Base-by-base conservation (phyloP, 1,284 basidiomycete genomes). In the Coniophora puteana region DNA sequence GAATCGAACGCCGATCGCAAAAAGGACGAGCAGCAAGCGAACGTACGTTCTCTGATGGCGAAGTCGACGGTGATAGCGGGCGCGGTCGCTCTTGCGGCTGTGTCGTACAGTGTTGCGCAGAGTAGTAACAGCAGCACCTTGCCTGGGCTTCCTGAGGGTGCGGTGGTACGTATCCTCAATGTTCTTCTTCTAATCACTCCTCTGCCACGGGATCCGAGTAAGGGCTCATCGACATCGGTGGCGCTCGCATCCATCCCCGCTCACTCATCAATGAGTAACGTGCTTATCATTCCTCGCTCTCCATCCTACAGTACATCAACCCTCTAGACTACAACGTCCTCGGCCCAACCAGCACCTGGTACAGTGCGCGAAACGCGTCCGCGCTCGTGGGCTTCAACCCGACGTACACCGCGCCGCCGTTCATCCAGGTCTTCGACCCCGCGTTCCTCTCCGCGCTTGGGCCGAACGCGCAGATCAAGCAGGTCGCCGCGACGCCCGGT, bases 341-440 rank as follows among this genome's bases (percentile, higher is more conserved):
- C 30, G 60, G 61, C 4, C 45, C 54, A 10, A 64, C 64, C 44
- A 61, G 57, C 24, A 51, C 56, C 5, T 69, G 67, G 52, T 35
- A 20, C 33, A 18, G n/a, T 6, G n/a, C n/a, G n/a, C 65, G 67
- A 18, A 50, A 57, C 14, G 44, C 50, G 20, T 49, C 64, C 12
- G 64, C 58, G 46, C 54, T 50, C 28, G 45, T 62, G 18, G 40
- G 40, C 17, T 70, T 71, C 52, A 72, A 72, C 43, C 68, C 68
- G 5, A 65, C 65, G 4, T 65, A 63, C 49, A 50, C 58, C 16
- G 52, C 63, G 0, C 62, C 74, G 8, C 79, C 79, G 0, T 76
- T 78, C 54, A 83, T 87, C 66, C 81, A 85, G 52, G 67, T 83
- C 41, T 84, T 83, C 55, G 69, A 84, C 52, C 49, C 61, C 8